Base-by-base conservation (phyloP, 1,284 basidiomycete species). In the Malassezia caprae region DNA sequence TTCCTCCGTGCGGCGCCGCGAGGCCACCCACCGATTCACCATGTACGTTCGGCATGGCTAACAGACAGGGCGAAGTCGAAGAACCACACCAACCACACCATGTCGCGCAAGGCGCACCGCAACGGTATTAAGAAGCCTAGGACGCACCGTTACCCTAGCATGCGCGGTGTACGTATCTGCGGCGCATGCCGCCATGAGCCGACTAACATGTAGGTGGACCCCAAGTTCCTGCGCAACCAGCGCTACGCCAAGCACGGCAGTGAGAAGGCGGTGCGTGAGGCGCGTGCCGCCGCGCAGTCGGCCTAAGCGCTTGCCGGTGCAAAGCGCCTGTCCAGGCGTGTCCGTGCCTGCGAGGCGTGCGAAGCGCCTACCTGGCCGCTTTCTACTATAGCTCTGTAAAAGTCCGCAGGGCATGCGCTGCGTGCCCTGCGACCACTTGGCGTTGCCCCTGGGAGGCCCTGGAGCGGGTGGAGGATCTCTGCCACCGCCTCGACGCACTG, bases 221-320 rank as follows among this genome's bases (percentile, higher is more conserved):
- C 86, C 64, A 91, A 90, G 87, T 90, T 89, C 82, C 84, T 87
- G 76, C 84, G 86, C 75, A 90, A 90, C 77, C 81, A 86, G 61
- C 81, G 82, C 63, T 82, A 82, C 77, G 86, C 88, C 59, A 81
- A 85, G 57, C 77, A 78, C 67, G 88, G 88, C 68, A 86, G 87
- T 53, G 87, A 88, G 75, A 75, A 84, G 80, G 53, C 41, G 48
- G 52, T 61, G 34, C 65, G 66, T 53, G 69, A 60, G 54, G 54
- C 59, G 13, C 57, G 63, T 30, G 59, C 56, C 52, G 54, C 54
- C 28, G 23, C 46, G 32, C 26, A 48, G 48, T 56, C 58, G 39
- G 40, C 47, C 17, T 43, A 39, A 26, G 24, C 41, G 32, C 34
- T 21, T 15, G 11, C 19, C 40, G 23, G n/a, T 15, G 17, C 31